A percentile compares a stretch with the other conserved stretches of the same genome.
These are phyloP conservation scores for Penicillium coprophilum DNA, from an alignment of 495 filamentous ascomycete species.

Conservation along the genomic window DNA sequence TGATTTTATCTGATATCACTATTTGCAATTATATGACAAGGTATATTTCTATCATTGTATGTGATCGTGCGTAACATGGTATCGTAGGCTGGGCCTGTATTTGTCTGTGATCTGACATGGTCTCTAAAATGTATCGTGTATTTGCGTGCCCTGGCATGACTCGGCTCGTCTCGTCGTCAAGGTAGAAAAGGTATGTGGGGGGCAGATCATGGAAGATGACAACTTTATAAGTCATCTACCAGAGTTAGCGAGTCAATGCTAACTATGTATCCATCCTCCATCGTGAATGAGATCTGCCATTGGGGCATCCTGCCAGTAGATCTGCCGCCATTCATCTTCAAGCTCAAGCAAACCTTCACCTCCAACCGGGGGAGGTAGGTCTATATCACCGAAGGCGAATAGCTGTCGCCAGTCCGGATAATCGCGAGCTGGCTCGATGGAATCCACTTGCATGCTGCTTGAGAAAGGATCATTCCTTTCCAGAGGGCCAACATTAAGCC, in stretches of 20 bases:
- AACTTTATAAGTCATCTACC: not conserved
- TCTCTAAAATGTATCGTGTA: slow-evolving; percentile 2
- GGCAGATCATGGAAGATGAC: not conserved
- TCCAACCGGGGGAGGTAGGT: slow-evolving; percentile 41
- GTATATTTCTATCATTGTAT: slow-evolving; percentile 28
- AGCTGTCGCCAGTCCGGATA: slow-evolving; percentile 49
- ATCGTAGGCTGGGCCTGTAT: slow-evolving; percentile 19
- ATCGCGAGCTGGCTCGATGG: slow-evolving; percentile 39
- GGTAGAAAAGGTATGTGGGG: slow-evolving; percentile 1
- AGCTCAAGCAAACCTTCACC: slow-evolving; percentile 44
- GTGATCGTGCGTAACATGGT: slow-evolving; percentile 27
- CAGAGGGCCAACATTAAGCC: slow-evolving; percentile 31
- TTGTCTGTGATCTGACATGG: slow-evolving; percentile 7
- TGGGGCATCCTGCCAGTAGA: slow-evolving; percentile 49
- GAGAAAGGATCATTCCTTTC: slow-evolving; percentile 30
- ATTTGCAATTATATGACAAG: slow-evolving; percentile 23
- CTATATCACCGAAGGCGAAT: slow-evolving; percentile 45
- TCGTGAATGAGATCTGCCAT: slow-evolving; percentile 48
- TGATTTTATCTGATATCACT: slow-evolving; percentile 6
- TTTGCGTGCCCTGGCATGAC: slow-evolving; percentile 24
- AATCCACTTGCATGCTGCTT: slow-evolving; percentile 32
- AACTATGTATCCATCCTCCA: slow-evolving; percentile 41
- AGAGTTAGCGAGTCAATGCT: slow-evolving; percentile 9
- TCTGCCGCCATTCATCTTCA: slow-evolving; percentile 51
- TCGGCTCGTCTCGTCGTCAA: slow-evolving; percentile 32